Base-by-base conservation (phyloP, 441 rosid genomes). In the Brassica balearica region DNA sequence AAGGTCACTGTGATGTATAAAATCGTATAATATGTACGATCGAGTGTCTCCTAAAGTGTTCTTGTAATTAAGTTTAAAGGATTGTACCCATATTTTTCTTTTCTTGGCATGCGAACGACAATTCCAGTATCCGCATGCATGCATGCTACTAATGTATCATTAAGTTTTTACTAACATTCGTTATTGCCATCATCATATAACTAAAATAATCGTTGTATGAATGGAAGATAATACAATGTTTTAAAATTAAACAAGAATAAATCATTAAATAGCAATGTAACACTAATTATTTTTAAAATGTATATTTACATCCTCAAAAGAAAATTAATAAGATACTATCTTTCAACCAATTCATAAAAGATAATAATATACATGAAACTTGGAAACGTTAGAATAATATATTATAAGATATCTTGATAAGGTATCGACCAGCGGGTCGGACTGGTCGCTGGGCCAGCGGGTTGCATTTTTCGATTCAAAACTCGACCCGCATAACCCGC, bases 1-100 rank as follows among this genome's bases (percentile, higher is more conserved):
- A 3, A 34, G 36, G 81, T 59, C 58, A 67, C 6, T 32, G 6
- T 34, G 41, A 67, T 67, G 73, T 72, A 20, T 56, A 43, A 55
- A 17, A 17, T 69, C 32, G 10, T 71, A 5, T 56, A 71, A 64
- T 60, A 11, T 66, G 77, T 68, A 14, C 19, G 58, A 72, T 78
- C 4, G 46, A 66, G 15, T 43, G 17, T 41, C 11, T 51, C 2
- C 3, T 55, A 29, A 64, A 56, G 8, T 72, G 80, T 65, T 36
- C 46, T 71, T 71, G 38, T 72, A 72, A 19, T 58, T 56, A 43
- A 56, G 51, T 43, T 41, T 56, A 5, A 71, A 56, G 51, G 41
- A 11, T 56, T 19, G 25, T 65, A 38, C 67, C 23, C 10, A 38
- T 65, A 55, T 41, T 27, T 65, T 55, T 34, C 38, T 34, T 34